These are phyloP conservation scores for Russula earlei DNA, from an alignment of 768 basidiomycete genomes.

Conservation along the genomic window DNA sequence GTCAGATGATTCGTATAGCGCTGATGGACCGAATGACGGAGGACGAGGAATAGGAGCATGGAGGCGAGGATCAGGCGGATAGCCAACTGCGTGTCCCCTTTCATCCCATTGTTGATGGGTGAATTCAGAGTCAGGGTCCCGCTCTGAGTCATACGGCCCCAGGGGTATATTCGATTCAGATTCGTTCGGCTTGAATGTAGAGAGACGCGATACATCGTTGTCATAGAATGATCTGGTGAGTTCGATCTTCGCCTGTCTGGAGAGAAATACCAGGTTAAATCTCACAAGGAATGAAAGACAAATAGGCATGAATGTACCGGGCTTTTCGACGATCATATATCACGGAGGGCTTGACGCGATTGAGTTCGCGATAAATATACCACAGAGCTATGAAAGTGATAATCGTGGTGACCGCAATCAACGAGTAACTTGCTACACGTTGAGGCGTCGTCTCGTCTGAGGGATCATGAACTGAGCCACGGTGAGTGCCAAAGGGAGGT, in stretches of 20 bases:
- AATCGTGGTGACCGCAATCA: slow-evolving; percentile 56
- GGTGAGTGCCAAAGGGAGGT: not conserved
- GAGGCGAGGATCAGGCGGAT: slow-evolving; percentile 35
- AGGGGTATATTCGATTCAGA: slow-evolving; percentile 39
- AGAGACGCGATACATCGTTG: slow-evolving; percentile 16
- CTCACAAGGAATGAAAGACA: not conserved
- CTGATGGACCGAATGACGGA: slow-evolving; percentile 4
- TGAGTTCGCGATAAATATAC: slow-evolving; percentile 73
- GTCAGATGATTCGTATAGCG: not conserved
- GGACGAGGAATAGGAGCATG: slow-evolving; percentile 41
- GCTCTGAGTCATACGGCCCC: slow-evolving; percentile 24
- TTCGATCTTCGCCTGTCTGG: slow-evolving; percentile 45
- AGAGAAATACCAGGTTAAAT: not conserved
- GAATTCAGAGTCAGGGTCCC: slow-evolving; percentile 7
- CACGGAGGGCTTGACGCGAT: slow-evolving; percentile 53
- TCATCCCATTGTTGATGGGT: slow-evolving; percentile 44
- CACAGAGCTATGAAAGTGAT: slow-evolving; percentile 74
- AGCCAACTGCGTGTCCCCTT: slow-evolving; percentile 41
- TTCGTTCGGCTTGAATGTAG: slow-evolving; percentile 24
- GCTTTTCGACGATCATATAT: slow-evolving; percentile 65
- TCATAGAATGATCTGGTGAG: slow-evolving; percentile 14
- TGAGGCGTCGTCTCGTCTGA: slow-evolving; percentile 37
- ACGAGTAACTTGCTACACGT: slow-evolving; percentile 53
- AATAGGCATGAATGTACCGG: slow-evolving; percentile 33
- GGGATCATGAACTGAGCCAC: slow-evolving; percentile 19